Percentiles rank a stretch among this genome's conserved stretches.
Conservation (phyloP, 345 rosid species). For the Brassica incana region DNA sequence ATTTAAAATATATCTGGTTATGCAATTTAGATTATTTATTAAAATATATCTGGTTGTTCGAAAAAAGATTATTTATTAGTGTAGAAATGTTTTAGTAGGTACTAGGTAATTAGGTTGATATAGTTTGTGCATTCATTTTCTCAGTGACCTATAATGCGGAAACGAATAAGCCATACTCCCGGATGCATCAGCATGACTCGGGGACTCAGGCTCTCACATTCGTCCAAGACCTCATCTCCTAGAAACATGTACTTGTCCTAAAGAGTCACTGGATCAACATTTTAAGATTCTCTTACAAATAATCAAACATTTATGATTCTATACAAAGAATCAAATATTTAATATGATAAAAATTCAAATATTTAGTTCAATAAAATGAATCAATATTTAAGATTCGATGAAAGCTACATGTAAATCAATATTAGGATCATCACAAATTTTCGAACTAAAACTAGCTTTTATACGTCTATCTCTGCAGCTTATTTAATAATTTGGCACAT, state of each 20-base stretch:
- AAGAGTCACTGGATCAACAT: neutral
- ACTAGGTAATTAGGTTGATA: neutral
- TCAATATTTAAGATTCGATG: neutral
- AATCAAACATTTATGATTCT: neutral
- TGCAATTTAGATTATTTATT: neutral
- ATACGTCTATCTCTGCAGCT: neutral
- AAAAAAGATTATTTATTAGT: too few relatives aligned
- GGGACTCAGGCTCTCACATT: neutral
- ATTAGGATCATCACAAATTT: neutral
- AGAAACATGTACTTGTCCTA: neutral
- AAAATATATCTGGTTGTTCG: too few relatives aligned
- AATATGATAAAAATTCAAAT: neutral
- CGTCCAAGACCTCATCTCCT: neutral
- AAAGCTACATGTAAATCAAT: neutral
- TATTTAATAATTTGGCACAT: neutral
- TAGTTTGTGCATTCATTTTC: neutral
- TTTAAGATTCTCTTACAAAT: neutral
- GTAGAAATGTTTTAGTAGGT: neutral
- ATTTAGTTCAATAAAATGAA: neutral
- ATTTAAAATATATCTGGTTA: neutral
- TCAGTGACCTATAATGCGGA: neutral
- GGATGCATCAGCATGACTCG: neutral
- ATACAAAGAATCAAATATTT: neutral
- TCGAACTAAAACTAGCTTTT: neutral
- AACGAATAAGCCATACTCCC: neutral